phyloP scores from a whole-genome alignment of 2,329 filamentous ascomycete species.

The Calonectria naviculata region DNA sequence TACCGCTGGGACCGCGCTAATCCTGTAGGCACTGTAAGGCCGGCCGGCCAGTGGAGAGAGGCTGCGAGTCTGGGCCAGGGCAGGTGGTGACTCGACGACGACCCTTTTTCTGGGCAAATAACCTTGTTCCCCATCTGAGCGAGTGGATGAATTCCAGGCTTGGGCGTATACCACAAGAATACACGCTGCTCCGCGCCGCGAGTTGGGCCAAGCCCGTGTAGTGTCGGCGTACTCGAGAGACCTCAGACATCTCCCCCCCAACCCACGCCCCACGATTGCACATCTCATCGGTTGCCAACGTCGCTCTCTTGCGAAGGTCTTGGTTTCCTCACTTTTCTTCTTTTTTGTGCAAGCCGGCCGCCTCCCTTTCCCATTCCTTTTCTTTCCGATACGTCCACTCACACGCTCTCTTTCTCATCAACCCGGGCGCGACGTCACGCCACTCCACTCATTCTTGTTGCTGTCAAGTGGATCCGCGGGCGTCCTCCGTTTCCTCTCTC shows the following conservation, averaged over 20 bases:
- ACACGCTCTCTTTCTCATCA: constrained; percentile 28
- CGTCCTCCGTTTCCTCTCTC: constrained; percentile 1
- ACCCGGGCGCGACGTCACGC: constrained; percentile 29
- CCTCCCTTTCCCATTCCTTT: constrained; percentile 25
- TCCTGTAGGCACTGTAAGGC: constrained; percentile 23
- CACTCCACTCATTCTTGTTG: constrained; percentile 35
- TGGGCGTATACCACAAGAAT: not conserved
- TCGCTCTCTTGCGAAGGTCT: not conserved
- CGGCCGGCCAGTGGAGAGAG: not conserved
- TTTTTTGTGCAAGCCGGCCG: constrained; percentile 28
- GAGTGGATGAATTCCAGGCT: constrained; percentile 7
- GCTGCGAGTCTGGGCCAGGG: not conserved
- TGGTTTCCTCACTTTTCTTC: constrained; percentile 20
- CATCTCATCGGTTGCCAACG: constrained; percentile 4
- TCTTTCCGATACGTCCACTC: constrained; percentile 30
- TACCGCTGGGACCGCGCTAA: constrained; percentile 13
- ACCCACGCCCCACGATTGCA: not conserved
- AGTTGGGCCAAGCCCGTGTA: not conserved
- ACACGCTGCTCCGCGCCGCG: not conserved
- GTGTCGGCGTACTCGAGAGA: not conserved
- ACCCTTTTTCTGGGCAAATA: constrained; percentile 10
- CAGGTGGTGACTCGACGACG: constrained; percentile 4
- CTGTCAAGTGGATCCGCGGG: constrained; percentile 17
- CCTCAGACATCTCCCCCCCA: not conserved
- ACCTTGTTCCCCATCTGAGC: constrained; percentile 18